Base-by-base conservation (phyloP, 176 grass and related monocot species). In the Zoysia japonica region DNA sequence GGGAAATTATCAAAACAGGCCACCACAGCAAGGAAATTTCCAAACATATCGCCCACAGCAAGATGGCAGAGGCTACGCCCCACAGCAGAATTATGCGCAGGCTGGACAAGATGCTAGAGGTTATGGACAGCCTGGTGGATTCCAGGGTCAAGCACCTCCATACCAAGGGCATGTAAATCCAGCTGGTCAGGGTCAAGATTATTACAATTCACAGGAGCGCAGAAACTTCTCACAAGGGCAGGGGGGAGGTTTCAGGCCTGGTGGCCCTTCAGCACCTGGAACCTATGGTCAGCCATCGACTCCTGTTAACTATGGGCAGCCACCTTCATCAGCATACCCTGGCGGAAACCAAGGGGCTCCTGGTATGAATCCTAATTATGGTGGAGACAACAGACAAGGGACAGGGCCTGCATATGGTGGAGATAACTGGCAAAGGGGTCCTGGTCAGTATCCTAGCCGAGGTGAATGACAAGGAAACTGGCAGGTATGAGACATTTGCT, bases 191-290 rank as follows among this genome's bases (percentile, higher is more conserved):
- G 49, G 49, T 81, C 74, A 72, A 89, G 83, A 78, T 72, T 85
- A 94, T 67, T 83, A 88, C 75, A 80, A 51, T 17, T 72, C 90
- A 57, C 84, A 78, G 74, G 95, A 87, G 28, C 78, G 11, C 12
- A 91, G 74, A 62, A 89, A 85, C 54, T 84, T 92, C 71, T 55
- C 86, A 0, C 90, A 79, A 81, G 90, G 86, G 8, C 92, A 75
- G 16, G 80, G 56, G 82, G 79, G 83, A 35, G 67, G 71, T 75
- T 75, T 81, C 50, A 82, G 42, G 40, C 11, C 74, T 70, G 68
- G 60, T 54, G 68, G 66, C 11, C 69, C 88, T 71, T 78, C 88
- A 52, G 54, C 79, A 73, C 67, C 83, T 62, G 72, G 83, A 57
- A 49, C 51, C 3, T 74, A 80, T 37, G 77, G 42, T 7, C 77